Evolutionary conservation across 169 alveolate species (phyloP), one percentile per base, ranked within the genome.

Genomic region (Cryptosporidium tyzzeri): DNA sequence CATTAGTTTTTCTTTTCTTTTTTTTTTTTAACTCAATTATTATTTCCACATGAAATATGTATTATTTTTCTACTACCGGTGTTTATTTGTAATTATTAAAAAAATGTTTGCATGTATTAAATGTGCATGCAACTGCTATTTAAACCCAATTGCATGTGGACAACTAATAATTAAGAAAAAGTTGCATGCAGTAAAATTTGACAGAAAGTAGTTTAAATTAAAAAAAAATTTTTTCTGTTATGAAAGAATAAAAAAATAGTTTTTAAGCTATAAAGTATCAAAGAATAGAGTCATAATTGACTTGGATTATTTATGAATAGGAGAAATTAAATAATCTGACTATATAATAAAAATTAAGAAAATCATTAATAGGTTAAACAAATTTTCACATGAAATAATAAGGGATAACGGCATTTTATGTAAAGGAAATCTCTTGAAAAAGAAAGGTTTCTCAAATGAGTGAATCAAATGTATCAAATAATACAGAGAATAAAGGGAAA

Each of bases 401-500:
- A 53, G 71, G 29, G 26, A 37, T 12, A 65, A 33, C 12, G 12
- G 1, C 48, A 48, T 48, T 48, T 48, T 48, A 48, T 14, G 37
- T 26, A n/a, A 33, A 73, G 55, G 14, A 73, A 69, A 45, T 18
- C 8, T n/a, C 48, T 48, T 6, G 21, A 23, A 48, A 50, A 51
- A 18, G 45, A 23, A 53, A 33, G 69, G 23, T 23, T 37, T 31
- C 33, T 73, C 71, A 37, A 73, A 73, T 73, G 86, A 73, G 86
- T 58, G 70, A 58, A 50, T 73, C 86, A 59, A 73, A 73, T 51
- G 68, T 73, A 18, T 7, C 70, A 33, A 37, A 23, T 33, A 73
- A 73, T n/a, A 23, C 59, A n/a, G 70, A 45, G 50, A 73, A 58
- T 35, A 21, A 35, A 31, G 33, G 85, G 33, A 16, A 18, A 26